Base-by-base conservation (phyloP, 2,329 filamentous ascomycete species). In the Thelonectria rubi region DNA sequence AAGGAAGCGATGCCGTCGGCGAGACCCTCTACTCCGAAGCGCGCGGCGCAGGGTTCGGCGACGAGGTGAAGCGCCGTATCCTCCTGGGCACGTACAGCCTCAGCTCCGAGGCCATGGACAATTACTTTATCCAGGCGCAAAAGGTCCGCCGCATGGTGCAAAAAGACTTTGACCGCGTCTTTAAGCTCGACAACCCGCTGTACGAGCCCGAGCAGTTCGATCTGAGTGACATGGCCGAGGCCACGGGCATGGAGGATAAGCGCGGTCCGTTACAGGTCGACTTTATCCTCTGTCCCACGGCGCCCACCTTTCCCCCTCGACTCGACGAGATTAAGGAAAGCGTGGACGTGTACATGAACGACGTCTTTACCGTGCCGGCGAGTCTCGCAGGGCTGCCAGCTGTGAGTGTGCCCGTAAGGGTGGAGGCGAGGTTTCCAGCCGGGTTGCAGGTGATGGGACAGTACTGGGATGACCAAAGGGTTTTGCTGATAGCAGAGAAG, bases 81-180 rank as follows among this genome's bases (percentile, higher is more conserved):
- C 79, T 99, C 9, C 85, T 99, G 0, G 95, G 95, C 15, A 90
- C 93, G 0, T 98, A 97, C 74, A 94, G 90, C 42, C 84, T 99
- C 54, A 97, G 92, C 77, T 94, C 94, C 0, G 88, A 91, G 63
- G 93, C 93, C 10, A 95, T 96, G 73, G 91, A 97, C 76, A 99
- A 98, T 75, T 97, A 98, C 77, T 99, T 99, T 73, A 86, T 97
- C 64, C 91, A 97, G 75, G 95, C 95, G 47, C 95, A 99, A 78
- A 90, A 90, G 66, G 87, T 97, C 40, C 89, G 95, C 1, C 85
- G 92, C 56, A 81, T 97, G 17, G 92, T 99, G 2, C 90, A 95
- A 74, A 81, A 82, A 34, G 95, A 99, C 73, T 99, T 99, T 74
- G 88, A 98, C 76, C 79, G 84, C 2, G 88, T 92, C 0, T 97